Percentiles rank a stretch among this genome's conserved stretches.
phyloP scores from a whole-genome alignment of 1,139 yeast genomes.

The Taphrina betulina region DNA sequence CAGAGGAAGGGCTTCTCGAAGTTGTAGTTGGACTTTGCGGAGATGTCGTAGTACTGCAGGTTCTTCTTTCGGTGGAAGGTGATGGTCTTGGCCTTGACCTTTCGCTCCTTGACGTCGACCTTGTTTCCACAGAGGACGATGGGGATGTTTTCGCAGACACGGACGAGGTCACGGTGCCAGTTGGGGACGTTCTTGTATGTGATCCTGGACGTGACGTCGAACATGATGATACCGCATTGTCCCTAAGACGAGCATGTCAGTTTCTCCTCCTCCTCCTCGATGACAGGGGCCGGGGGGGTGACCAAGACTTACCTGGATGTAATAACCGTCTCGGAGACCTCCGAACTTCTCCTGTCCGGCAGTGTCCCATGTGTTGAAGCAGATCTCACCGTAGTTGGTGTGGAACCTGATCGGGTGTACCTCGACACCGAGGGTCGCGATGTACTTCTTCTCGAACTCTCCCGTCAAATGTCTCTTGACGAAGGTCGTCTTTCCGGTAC shows the following conservation, averaged over 20 bases:
- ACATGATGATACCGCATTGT: conserved; percentile 99
- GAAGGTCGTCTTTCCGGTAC: conserved; percentile 99
- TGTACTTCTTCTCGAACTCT: conserved; percentile 98
- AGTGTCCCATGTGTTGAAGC: conserved; percentile 98
- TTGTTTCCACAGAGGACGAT: conserved; percentile 99
- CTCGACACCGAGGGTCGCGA: conserved; percentile 92
- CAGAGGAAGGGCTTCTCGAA: conserved; percentile 99
- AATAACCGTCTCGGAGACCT: conserved; percentile 99
- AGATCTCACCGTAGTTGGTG: conserved; percentile 98
- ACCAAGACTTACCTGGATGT: conserved; percentile 59
- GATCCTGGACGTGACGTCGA: conserved; percentile 98
- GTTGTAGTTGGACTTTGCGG: conserved; percentile 99
- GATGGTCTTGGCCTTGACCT: conserved; percentile 99
- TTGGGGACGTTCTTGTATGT: conserved; percentile 99
- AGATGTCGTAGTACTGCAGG: conserved; percentile 98
- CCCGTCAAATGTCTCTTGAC: conserved; percentile 97
- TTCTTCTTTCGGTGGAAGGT: conserved; percentile 99
- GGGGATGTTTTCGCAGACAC: conserved; percentile 99
- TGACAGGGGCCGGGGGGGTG: no score
- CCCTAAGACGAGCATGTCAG: conserved; percentile 51
- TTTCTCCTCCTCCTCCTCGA: no score
- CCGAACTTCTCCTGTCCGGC: conserved; percentile 99
- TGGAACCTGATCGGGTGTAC: conserved; percentile 98
- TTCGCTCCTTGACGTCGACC: conserved; percentile 99
- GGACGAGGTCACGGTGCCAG: conserved; percentile 94